These are phyloP conservation scores for Geosmithia morbida DNA, from an alignment of 2,329 filamentous ascomycete species.

Conservation along the genomic window DNA sequence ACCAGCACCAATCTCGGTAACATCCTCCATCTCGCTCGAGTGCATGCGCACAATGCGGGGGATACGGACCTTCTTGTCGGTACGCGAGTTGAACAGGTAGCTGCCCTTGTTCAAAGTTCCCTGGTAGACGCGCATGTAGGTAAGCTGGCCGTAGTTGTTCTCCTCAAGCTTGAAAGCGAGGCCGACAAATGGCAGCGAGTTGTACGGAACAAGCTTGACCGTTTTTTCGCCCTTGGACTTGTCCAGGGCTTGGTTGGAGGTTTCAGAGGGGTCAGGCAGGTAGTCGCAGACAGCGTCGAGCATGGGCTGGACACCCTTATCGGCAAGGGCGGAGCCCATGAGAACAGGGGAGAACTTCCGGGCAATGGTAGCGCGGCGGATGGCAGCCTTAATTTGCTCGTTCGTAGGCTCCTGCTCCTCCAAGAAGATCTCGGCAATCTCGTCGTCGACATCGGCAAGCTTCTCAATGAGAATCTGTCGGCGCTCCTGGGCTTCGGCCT, in stretches of 20 bases:
- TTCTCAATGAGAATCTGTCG: slow-evolving; percentile 81
- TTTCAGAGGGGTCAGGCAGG: slow-evolving; percentile 80
- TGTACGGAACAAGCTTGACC: slow-evolving; percentile 85
- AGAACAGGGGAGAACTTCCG: slow-evolving; percentile 89
- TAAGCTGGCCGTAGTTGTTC: slow-evolving; percentile 95
- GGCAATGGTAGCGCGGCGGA: slow-evolving; percentile 76
- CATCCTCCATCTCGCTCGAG: slow-evolving; percentile 98
- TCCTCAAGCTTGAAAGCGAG: slow-evolving; percentile 98
- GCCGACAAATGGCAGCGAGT: slow-evolving; percentile 84
- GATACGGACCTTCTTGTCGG: slow-evolving; percentile 90
- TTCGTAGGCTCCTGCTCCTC: slow-evolving; percentile 70
- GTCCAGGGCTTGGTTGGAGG: slow-evolving; percentile 82
- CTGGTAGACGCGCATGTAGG: slow-evolving; percentile 97
- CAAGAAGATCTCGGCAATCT: slow-evolving; percentile 89
- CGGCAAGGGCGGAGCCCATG: slow-evolving; percentile 90
- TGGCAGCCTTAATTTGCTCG: slow-evolving; percentile 80
- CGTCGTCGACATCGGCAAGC: slow-evolving; percentile 91
- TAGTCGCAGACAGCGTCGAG: slow-evolving; percentile 94
- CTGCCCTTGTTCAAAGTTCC: slow-evolving; percentile 77
- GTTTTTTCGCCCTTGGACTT: slow-evolving; percentile 61
- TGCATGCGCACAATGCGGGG: slow-evolving; percentile 98
- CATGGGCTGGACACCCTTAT: slow-evolving; percentile 94
- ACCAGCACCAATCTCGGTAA: slow-evolving; percentile 79
- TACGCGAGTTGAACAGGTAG: slow-evolving; percentile 87
- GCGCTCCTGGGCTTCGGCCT: slow-evolving; percentile 66